Conservation (phyloP, 495 filamentous ascomycete genomes). For the Acidomyces sp. region DNA sequence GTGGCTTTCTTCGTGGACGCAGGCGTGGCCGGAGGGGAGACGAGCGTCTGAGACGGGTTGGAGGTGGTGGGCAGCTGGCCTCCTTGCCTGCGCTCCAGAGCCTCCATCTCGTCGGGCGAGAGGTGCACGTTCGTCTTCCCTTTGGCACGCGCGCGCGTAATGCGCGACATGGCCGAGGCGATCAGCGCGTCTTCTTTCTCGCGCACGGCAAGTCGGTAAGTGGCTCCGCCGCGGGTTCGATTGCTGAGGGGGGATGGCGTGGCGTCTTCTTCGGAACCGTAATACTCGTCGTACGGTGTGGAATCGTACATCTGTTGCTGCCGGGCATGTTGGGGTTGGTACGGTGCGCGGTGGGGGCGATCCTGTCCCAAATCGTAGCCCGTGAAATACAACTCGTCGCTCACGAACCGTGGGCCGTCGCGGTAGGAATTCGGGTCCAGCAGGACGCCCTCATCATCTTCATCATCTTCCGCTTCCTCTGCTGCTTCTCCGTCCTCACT, state of each 20-base stretch:
- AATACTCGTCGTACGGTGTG: slow-evolving; percentile 45
- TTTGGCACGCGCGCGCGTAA: slow-evolving; percentile 56
- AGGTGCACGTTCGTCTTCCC: slow-evolving; percentile 67
- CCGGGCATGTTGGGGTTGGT: too few relatives aligned
- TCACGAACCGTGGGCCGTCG: too few relatives aligned
- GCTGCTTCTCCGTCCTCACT: too few relatives aligned
- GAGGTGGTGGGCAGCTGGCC: slow-evolving; percentile 15
- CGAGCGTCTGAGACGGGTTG: slow-evolving; percentile 5
- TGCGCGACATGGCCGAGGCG: slow-evolving; percentile 60
- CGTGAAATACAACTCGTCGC: slow-evolving; percentile 50
- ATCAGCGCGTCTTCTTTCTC: slow-evolving; percentile 61
- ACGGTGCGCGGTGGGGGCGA: too few relatives aligned
- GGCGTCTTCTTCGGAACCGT: slow-evolving; percentile 33
- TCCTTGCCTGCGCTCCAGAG: slow-evolving; percentile 44
- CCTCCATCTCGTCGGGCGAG: slow-evolving; percentile 59
- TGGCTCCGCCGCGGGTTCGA: slow-evolving; percentile 1
- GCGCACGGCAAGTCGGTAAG: slow-evolving; percentile 39
- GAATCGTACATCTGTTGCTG: slow-evolving; percentile 35
- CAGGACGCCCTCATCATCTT: slow-evolving; percentile 46
- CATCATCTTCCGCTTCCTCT: too few relatives aligned
- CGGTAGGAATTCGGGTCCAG: slow-evolving; percentile 30
- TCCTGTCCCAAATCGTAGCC: slow-evolving; percentile 42
- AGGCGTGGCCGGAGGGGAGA: slow-evolving; percentile 14
- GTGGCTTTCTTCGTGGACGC: slow-evolving; percentile 7
- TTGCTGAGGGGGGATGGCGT: too few relatives aligned